Base-by-base conservation (phyloP, 2,329 filamentous ascomycete species). In the Sporothrix protearum region DNA sequence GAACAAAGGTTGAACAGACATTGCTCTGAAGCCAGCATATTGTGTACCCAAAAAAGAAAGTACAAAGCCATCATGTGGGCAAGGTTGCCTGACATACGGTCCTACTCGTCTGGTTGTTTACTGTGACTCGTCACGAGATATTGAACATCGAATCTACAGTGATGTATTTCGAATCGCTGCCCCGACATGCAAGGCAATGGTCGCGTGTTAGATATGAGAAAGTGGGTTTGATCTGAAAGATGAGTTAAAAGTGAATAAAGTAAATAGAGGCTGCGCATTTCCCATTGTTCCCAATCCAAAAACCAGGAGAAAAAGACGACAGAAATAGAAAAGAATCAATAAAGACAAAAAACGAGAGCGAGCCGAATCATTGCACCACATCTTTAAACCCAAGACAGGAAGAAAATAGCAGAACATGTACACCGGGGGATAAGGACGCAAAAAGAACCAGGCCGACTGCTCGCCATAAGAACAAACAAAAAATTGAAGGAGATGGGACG, bases 371-470 rank as follows among this genome's bases (percentile, higher is more conserved):
- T 16, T 33, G 6, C 42, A 47, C 42, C 42, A 33, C 14, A 49
- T 33, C 19, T 64, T 25, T n/a, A n/a, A 53, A 45, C 47, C 33
- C 28, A 14, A 61, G 30, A 70, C 19, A 25, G n/a, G 16, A 64
- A 4, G 6, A 4, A 47, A 47, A 22, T 33, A 63, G 2, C 30
- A 55, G 12, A 68, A 55, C 25, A 68, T 63, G 45, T 25, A 49
- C 55, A 68, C 28, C 42, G 39, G 53, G 47, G n/a, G 49, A 25
- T n/a, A n/a, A 69, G 39, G 61, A 33, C 47, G 14, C 33, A 69
- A 28, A 16, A n/a, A n/a, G n/a, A n/a, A n/a, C n/a, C n/a, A n/a
- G n/a, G n/a, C 36, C 59, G 59, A 64, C 36, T 61, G 30, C 36
- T 64, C 22, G 59, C 36, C 59, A 45, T 64, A 64, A 14, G 42